These are phyloP conservation scores for Trichophyton verrucosum DNA, from an alignment of 2,329 filamentous ascomycete species.

Conservation along the genomic window DNA sequence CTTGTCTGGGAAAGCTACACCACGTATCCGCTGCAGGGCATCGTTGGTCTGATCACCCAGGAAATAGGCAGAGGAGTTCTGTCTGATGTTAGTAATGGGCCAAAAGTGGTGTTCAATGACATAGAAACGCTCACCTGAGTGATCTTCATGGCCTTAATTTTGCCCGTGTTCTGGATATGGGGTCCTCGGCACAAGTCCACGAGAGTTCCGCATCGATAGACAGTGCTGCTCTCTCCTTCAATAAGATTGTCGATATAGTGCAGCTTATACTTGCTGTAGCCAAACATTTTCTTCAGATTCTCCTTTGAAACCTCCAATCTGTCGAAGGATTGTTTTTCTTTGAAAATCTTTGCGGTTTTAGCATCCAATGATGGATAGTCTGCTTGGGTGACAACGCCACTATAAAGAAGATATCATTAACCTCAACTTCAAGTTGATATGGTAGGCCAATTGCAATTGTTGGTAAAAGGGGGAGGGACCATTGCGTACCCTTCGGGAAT, in stretches of 20 bases:
- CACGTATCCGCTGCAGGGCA: slow-evolving; percentile 90
- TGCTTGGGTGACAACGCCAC: slow-evolving; percentile 53
- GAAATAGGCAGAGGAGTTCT: slow-evolving; percentile 76
- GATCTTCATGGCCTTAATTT: slow-evolving; percentile 89
- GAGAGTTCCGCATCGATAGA: slow-evolving; percentile 84
- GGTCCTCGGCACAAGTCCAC: slow-evolving; percentile 94
- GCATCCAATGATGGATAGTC: slow-evolving; percentile 81
- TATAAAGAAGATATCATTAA: slow-evolving; percentile 13
- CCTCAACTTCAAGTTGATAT: neutral
- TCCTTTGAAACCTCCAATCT: slow-evolving; percentile 80
- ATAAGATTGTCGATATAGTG: slow-evolving; percentile 94
- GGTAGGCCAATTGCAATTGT: neutral
- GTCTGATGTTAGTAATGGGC: slow-evolving; percentile 20
- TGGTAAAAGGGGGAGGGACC: no score
- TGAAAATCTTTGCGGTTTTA: slow-evolving; percentile 71
- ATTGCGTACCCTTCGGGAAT: slow-evolving; percentile 48
- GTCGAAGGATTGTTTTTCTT: slow-evolving; percentile 94
- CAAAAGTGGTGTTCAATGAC: no score
- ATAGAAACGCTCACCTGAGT: slow-evolving; percentile 48
- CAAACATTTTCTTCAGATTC: slow-evolving; percentile 88
- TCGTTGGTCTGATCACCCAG: slow-evolving; percentile 88
- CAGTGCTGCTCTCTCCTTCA: slow-evolving; percentile 81
- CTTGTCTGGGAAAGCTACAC: slow-evolving; percentile 94
- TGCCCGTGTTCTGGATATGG: slow-evolving; percentile 83
- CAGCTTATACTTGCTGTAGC: slow-evolving; percentile 96